Conservation (phyloP, 2,329 filamentous ascomycete species). For the Trichoderma atroviride region DNA sequence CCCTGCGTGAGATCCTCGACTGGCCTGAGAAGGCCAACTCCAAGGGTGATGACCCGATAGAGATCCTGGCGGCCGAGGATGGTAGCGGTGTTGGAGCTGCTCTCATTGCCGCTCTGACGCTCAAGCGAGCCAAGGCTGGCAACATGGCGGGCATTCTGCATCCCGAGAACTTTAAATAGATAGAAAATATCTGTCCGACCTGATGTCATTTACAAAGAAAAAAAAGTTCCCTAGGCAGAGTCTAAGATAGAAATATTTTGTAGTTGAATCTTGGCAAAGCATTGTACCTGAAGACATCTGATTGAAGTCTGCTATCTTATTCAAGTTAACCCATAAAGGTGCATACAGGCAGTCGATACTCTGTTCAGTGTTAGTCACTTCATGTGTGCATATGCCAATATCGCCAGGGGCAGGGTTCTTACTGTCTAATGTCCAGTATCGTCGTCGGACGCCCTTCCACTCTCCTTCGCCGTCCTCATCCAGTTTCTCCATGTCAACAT, state of each 20-base stretch:
- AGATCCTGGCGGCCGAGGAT: constrained; percentile 89
- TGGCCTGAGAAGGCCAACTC: constrained; percentile 72
- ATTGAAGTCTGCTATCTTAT: constrained; percentile 16
- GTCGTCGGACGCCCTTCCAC: constrained; percentile 85
- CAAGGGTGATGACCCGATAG: constrained; percentile 82
- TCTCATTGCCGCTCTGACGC: constrained; percentile 77
- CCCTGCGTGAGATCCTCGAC: constrained; percentile 92
- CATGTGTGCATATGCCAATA: constrained; percentile 7
- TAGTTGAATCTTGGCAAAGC: not conserved
- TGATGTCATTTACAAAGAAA: not conserved
- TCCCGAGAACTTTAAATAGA: constrained; percentile 60
- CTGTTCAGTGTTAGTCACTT: constrained; percentile 44
- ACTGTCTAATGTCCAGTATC: constrained; percentile 86
- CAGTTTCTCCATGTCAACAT: constrained; percentile 68
- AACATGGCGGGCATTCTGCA: constrained; percentile 67
- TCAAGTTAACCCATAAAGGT: constrained; percentile 67
- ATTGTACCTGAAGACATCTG: constrained; percentile 15
- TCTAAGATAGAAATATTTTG: constrained; percentile 19
- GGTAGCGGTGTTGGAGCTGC: constrained; percentile 97
- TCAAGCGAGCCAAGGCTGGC: constrained; percentile 65
- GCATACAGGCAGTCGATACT: constrained; percentile 74
- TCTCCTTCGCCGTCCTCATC: constrained; percentile 69
- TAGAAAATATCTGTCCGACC: not conserved
- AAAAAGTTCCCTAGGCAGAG: not conserved
- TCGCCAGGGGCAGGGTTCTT: constrained; percentile 39